A percentile compares a stretch with the other conserved stretches of the same genome.
phyloP scores from a whole-genome alignment of 169 alveolate species.

The Plasmodium gonderi region DNA sequence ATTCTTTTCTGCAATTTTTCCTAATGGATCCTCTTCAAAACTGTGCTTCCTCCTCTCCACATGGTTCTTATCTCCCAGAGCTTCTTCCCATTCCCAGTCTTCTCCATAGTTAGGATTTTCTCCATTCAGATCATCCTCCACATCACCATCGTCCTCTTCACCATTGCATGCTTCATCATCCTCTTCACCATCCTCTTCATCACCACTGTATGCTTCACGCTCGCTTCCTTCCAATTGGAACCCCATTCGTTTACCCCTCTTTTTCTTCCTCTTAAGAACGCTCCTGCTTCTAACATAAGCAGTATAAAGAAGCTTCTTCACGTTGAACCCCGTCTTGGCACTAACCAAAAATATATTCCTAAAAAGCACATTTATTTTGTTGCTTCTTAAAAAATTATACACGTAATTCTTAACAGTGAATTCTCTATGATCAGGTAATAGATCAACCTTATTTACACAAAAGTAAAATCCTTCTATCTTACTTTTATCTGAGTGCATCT shows the following conservation, averaged over 20 bases:
- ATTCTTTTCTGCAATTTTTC: not conserved
- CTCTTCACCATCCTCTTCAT: not conserved
- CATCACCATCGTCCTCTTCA: not conserved
- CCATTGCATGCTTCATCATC: not conserved
- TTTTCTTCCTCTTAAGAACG: not conserved
- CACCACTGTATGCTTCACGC: not conserved
- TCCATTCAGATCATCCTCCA: not conserved
- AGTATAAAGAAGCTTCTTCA: slow-evolving; percentile 61
- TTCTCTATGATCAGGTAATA: slow-evolving; percentile 35
- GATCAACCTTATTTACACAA: slow-evolving; percentile 70
- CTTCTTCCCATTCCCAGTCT: not conserved
- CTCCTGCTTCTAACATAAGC: slow-evolving; percentile 8
- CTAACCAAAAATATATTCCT: slow-evolving; percentile 64
- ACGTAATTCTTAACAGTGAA: slow-evolving; percentile 64
- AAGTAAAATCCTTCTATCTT: slow-evolving; percentile 72
- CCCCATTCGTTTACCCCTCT: not conserved
- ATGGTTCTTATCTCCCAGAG: not conserved
- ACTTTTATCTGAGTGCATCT: slow-evolving; percentile 26
- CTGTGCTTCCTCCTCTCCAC: not conserved
- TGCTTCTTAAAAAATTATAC: slow-evolving; percentile 33
- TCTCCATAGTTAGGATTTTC: not conserved
- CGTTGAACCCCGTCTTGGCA: slow-evolving; percentile 73
- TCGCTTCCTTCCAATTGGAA: not conserved
- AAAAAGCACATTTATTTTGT: slow-evolving; percentile 61
- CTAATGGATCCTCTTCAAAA: not conserved